Percentiles rank a stretch among this genome's conserved stretches.
phyloP scores from a whole-genome alignment of 163 green algal genomes.

The Prototheca wickerhamii region DNA sequence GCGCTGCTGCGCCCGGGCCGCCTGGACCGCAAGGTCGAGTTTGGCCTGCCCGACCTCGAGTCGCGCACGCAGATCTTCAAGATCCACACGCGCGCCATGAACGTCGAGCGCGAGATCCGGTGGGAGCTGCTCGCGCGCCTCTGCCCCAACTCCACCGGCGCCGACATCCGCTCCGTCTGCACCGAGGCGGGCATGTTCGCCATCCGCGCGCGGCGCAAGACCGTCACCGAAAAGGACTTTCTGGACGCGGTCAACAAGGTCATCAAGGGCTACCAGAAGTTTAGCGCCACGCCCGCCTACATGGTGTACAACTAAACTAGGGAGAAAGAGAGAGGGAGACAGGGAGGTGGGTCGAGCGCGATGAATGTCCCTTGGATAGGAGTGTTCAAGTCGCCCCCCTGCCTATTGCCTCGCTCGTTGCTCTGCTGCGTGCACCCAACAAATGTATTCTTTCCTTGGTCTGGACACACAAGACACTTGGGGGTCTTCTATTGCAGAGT shows the following conservation, averaged over 20 bases:
- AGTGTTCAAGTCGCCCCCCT: too few species aligned
- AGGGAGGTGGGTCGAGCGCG: not conserved
- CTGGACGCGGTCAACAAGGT: constrained; percentile 97
- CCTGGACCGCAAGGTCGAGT: constrained; percentile 98
- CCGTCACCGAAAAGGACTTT: constrained; percentile 98
- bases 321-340: too few species aligned
- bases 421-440: too few species aligned
- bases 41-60: constrained; percentile 95
- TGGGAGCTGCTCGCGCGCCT: constrained; percentile 87
- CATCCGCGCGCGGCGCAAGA: constrained; percentile 92
- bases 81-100: constrained; percentile 98
- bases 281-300: constrained; percentile 93
- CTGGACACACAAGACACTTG: too few species aligned
- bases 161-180: constrained; percentile 93
- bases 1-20: constrained; percentile 91
- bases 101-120: constrained; percentile 86
- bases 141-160: constrained; percentile 94
- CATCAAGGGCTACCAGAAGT: constrained; percentile 89
- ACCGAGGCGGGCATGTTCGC: constrained; percentile 98
- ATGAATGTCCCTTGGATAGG: too few species aligned
- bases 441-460: too few species aligned
- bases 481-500: too few species aligned
- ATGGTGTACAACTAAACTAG: constrained; percentile 98
- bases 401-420: too few species aligned
- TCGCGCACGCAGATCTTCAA: constrained; percentile 91